Base-by-base conservation (phyloP, 2,329 filamentous ascomycete genomes). In the Acrocalymma vagum region DNA sequence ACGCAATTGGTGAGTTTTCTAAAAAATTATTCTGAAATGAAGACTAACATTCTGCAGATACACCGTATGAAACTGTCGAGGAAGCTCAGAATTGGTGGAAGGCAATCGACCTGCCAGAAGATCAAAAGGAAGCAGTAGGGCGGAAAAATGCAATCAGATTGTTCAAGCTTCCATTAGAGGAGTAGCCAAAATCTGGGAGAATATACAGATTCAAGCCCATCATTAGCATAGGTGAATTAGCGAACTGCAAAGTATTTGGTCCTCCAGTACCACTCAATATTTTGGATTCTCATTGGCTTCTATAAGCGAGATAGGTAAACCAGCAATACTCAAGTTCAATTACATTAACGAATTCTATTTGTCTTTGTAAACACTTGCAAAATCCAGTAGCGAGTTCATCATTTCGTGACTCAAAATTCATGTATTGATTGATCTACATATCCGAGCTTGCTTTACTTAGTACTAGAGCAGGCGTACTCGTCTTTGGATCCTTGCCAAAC, bases 381-480 rank as follows among this genome's bases (percentile, higher is more conserved):
- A n/a, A n/a, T n/a, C n/a, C n/a, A n/a, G n/a, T n/a, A n/a, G n/a
- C n/a, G n/a, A n/a, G n/a, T n/a, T n/a, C n/a, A n/a, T n/a, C n/a
- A n/a, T n/a, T n/a, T n/a, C n/a, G n/a, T n/a, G n/a, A n/a, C n/a
- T n/a, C n/a, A n/a, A n/a, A n/a, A n/a, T n/a, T 38, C 5, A 16
- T 14, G 1, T 18, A 25, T 26, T 18, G 22, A 16, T 38, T 26
- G 16, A 20, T 18, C 42, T 47, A 53, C 9, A 25, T 16, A 10
- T 62, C 58, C 8, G 59, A 62, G 30, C 55, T 48, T 6, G 59
- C 45, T 28, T 53, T 57, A 26, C 62, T 63, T 22, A 79, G 48
- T 25, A 70, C 72, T 51, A 80, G 56, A 9, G 75, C 63, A 31
- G 71, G 72, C 18, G 72, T 65, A 18, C 71, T 70, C 1, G 67